These are phyloP conservation scores for Kockiozyma suomiensis DNA, from an alignment of 805 yeast genomes.

Conservation along the genomic window DNA sequence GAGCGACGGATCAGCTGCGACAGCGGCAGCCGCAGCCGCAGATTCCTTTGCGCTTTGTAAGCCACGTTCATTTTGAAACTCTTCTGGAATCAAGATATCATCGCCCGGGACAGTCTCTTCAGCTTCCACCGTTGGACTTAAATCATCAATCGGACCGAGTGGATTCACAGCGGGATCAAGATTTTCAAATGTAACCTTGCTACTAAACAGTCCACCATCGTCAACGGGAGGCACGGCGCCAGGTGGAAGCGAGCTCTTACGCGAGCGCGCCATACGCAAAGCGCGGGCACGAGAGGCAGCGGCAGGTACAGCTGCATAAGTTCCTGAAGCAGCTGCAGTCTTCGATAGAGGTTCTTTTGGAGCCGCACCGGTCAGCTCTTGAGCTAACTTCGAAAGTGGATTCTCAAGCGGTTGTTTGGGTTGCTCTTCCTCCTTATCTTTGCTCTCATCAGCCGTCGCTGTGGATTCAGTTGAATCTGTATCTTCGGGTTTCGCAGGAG, in stretches of 20 bases:
- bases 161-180: slow-evolving; percentile 28
- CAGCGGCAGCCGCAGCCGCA: slow-evolving; percentile 32
- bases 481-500: slow-evolving; percentile 16
- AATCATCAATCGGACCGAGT: slow-evolving; percentile 28
- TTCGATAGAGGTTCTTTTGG: background rate
- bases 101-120: slow-evolving; percentile 52
- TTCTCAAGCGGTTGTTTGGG: background rate
- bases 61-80: slow-evolving; percentile 25
- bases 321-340: background rate
- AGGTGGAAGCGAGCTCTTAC: slow-evolving; percentile 23
- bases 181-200: slow-evolving; percentile 19
- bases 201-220: background rate
- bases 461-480: slow-evolving; percentile 2
- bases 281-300: slow-evolving; percentile 35
- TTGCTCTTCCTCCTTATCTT: background rate
- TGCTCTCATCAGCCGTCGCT: slow-evolving; percentile 3
- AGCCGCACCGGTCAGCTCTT: slow-evolving; percentile 12
- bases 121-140: slow-evolving; percentile 64
- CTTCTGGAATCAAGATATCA: slow-evolving; percentile 16
- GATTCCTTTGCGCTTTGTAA: slow-evolving; percentile 22
- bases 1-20: slow-evolving; percentile 24
- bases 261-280: slow-evolving; percentile 29
- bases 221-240: slow-evolving; percentile 12
- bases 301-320: slow-evolving; percentile 24
- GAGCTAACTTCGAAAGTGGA: slow-evolving; percentile 5